Conservation (phyloP, 192 early-diverging fungal species). For the Backusella macrospora region DNA sequence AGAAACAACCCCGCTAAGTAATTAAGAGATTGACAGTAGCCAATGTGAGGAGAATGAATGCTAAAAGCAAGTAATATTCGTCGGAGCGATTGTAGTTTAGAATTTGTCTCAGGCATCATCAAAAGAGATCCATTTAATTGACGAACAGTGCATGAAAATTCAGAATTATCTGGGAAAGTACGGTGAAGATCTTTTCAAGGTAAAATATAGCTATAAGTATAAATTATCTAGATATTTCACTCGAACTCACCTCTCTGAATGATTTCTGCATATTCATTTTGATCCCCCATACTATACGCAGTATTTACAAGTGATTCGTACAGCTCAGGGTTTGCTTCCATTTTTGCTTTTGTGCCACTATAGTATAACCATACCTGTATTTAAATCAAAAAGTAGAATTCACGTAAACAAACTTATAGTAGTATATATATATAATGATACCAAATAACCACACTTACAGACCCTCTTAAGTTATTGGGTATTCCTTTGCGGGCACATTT, state of each 20-base stretch:
- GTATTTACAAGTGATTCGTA: conserved; percentile 55
- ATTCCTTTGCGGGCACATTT: conserved; percentile 74
- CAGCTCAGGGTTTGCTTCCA: conserved; percentile 55
- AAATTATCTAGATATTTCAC: neutral
- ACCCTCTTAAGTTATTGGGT: conserved; percentile 61
- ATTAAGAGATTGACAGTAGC: conserved; percentile 86
- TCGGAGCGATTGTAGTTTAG: conserved; percentile 59
- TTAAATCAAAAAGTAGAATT: conserved; percentile 16
- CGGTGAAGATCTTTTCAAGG: conserved; percentile 67
- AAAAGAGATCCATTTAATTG: conserved; percentile 9
- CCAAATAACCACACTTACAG: conserved; percentile 42
- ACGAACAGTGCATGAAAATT: conserved; percentile 58
- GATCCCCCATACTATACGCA: conserved; percentile 48
- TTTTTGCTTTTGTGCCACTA: conserved; percentile 66
- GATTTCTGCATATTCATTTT: conserved; percentile 67
- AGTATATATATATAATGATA: neutral
- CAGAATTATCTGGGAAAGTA: conserved; percentile 81
- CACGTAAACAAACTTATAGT: neutral
- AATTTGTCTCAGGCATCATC: conserved; percentile 47
- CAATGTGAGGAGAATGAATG: conserved; percentile 70
- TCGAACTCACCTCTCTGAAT: conserved; percentile 61
- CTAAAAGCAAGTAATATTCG: conserved; percentile 75
- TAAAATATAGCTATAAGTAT: conserved; percentile 26
- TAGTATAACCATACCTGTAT: conserved; percentile 63
- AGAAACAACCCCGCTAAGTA: conserved; percentile 77